phyloP scores from a whole-genome alignment of 2,329 filamentous ascomycete species.

The Colletotrichum coccodes region DNA sequence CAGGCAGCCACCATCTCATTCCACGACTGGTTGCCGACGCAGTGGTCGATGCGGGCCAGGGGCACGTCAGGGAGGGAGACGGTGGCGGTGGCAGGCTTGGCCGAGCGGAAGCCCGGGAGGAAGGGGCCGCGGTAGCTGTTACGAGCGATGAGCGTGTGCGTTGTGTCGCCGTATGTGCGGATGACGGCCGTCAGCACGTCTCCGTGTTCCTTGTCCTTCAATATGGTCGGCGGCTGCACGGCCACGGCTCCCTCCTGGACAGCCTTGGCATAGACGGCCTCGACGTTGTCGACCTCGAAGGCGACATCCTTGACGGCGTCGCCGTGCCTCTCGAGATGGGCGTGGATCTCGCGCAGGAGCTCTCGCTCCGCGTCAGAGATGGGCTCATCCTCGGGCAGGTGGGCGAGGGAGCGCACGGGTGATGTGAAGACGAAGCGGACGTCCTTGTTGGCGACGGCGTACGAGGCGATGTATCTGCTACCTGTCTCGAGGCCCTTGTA shows the following conservation, averaged over 20 bases:
- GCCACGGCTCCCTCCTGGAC: constrained; percentile 71
- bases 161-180: constrained; percentile 93
- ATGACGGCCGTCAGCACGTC: constrained; percentile 81
- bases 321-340: constrained; percentile 86
- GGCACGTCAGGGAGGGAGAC: constrained; percentile 69
- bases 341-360: constrained; percentile 79
- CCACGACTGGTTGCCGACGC: constrained; percentile 97
- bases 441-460: constrained; percentile 81
- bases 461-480: constrained; percentile 81
- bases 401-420: constrained; percentile 72
- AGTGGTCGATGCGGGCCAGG: constrained; percentile 89
- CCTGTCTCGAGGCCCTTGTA: constrained; percentile 92
- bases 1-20: constrained; percentile 79
- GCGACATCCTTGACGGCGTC: constrained; percentile 96
- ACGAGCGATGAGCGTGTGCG: constrained; percentile 88
- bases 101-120: constrained; percentile 81
- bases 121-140: constrained; percentile 77
- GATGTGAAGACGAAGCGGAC: constrained; percentile 88
- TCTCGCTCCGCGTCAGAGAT: constrained; percentile 71
- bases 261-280: constrained; percentile 80
- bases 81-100: constrained; percentile 49
- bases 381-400: constrained; percentile 67
- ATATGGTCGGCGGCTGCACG: constrained; percentile 67
- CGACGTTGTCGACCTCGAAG: constrained; percentile 92
- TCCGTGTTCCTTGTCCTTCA: constrained; percentile 70